Base-by-base conservation (phyloP, 768 basidiomycete genomes). In the Zangia roseola region DNA sequence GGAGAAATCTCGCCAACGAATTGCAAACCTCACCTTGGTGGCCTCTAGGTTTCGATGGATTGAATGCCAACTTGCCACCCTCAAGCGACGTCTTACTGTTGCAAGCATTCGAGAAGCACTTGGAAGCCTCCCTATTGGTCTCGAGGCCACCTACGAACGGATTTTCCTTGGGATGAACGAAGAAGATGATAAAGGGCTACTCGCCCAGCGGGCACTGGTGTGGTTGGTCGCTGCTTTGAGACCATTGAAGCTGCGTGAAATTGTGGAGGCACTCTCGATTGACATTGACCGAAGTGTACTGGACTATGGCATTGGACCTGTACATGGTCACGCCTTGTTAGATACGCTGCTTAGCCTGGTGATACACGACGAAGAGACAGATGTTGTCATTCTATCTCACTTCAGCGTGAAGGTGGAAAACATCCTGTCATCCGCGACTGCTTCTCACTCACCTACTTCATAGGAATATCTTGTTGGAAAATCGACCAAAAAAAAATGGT, bases 1-100 rank as follows among this genome's bases (percentile, higher is more conserved):
- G n/a, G n/a, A n/a, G n/a, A n/a, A n/a, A n/a, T n/a, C n/a, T n/a
- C 14, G 4, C 4, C 14, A 28, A 6, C 14, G 5, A 14, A 7
- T 35, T 10, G 3, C 2, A 17, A 20, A 31, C 16, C 16, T 14
- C 13, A n/a, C n/a, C n/a, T n/a, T n/a, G n/a, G n/a, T n/a, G n/a
- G n/a, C n/a, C n/a, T 26, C 6, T 7, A 46, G 56, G 56, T 58
- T 58, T 8, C 51, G 56, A 10, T 57, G 57, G 55, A 37, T 58
- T 0, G 45, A 57, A 16, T 58, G 57, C 23, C 57, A 58, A 28
- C 45, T 58, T 14, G 23, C 28, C 19, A n/a, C 19, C 0, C 41
- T 58, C 16, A 53, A 53, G 16, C 16, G 14, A 41, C 57, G 55
- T 23, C 16, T 44, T 2, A 49, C 50, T 13, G 5, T 23, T 2